Evolutionary conservation across 257 asterid species (phyloP), one percentile per base, ranked within the genome.

Genomic region (Eucommia ulmoides): DNA sequence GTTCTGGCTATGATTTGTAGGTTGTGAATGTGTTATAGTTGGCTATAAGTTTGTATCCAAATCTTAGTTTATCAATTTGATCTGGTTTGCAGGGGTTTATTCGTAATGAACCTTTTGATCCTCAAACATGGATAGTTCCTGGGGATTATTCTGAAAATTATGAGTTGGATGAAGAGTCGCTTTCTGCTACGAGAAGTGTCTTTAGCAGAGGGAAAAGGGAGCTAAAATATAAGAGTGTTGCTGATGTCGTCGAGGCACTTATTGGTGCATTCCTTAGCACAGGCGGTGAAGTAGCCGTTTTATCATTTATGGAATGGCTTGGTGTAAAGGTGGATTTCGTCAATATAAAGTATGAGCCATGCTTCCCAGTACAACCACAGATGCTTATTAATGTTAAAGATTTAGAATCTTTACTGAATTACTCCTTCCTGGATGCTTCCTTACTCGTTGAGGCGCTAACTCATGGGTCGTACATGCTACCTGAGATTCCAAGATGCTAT

Each of bases 401-500:
- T 47, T 24, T 88, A 0, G 83, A 88, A 68, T 52, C 74, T 15
- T 67, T 82, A 49, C 54, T 84, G 19, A 61, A 67, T 3, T 88
- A 88, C 57, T 33, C 50, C 19, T 88, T 88, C 44, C 64, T 7
- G 1, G 94, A 88, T 49, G 65, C 76, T 42, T 73, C 94, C 19
- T 81, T 81, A 19, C 74, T 88, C 19, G 88, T 84, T 17, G 97
- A 88, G 59, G 97, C 97, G 1, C 61, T 84, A 11, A 80, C 93
- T 2, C 97, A 88, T 24, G 96, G 97, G 2, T 88, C 97, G n/a
- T 82, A 74, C 63, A 84, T 88, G 93, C 68, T 82, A 10, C 83
- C 88, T 0, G 93, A 84, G 58, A 71, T 88, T 60, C 95, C 97
- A 0, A 72, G 73, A 44, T 82, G 97, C 73, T 88, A 82, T 58